Conservation (phyloP, 495 filamentous ascomycete genomes). For the Penicillium pancosmium region DNA sequence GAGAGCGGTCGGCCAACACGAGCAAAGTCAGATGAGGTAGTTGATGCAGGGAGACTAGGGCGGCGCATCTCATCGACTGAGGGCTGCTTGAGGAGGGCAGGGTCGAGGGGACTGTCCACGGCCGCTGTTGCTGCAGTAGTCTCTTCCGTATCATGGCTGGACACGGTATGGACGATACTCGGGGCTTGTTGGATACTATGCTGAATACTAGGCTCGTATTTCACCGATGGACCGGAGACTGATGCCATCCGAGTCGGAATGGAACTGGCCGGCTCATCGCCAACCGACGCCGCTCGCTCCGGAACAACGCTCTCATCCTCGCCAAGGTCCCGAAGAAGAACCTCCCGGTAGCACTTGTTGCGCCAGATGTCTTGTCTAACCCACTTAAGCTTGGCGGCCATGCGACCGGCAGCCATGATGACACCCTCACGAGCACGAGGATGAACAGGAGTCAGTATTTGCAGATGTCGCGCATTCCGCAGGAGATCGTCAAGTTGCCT, state of each 20-base stretch:
- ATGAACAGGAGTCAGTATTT: constrained; percentile 86
- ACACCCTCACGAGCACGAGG: constrained; percentile 83
- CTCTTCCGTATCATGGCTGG: constrained; percentile 26
- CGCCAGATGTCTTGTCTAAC: constrained; percentile 91
- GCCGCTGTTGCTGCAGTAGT: neutral
- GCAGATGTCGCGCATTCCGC: constrained; percentile 89
- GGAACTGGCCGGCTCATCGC: constrained; percentile 20
- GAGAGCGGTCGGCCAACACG: constrained; percentile 36
- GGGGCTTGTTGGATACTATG: constrained; percentile 20
- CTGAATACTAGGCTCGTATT: constrained; percentile 21
- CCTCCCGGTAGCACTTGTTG: constrained; percentile 85
- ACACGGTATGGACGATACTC: constrained; percentile 23
- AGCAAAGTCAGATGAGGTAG: constrained; percentile 33
- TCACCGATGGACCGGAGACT: constrained; percentile 25
- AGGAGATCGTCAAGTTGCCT: constrained; percentile 80
- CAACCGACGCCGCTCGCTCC: constrained; percentile 14
- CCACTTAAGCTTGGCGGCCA: constrained; percentile 92
- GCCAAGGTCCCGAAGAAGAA: constrained; percentile 80
- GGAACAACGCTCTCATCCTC: constrained; percentile 57
- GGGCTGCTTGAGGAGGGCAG: constrained; percentile 23
- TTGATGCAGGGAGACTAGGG: constrained; percentile 40
- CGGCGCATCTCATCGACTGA: constrained; percentile 34
- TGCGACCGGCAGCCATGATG: constrained; percentile 78
- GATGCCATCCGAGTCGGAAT: constrained; percentile 21
- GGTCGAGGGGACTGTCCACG: constrained; percentile 15